Conservation (phyloP, 2,329 filamentous ascomycete genomes). For the Aspergillus aculeatinus region DNA sequence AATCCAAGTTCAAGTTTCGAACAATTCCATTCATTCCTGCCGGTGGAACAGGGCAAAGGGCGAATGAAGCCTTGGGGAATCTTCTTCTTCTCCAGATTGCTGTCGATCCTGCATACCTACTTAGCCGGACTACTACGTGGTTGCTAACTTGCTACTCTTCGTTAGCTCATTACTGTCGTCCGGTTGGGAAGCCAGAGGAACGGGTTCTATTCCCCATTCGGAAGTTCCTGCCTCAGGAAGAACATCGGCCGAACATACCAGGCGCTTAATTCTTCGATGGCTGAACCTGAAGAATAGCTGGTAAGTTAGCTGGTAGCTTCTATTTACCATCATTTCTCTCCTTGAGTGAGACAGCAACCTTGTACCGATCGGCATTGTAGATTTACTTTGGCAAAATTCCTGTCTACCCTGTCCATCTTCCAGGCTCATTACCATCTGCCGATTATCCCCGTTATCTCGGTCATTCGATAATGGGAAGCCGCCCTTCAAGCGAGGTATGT, state of each 20-base stretch:
- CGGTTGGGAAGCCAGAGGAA: conserved; percentile 9
- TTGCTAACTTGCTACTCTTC: neutral
- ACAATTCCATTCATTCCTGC: neutral
- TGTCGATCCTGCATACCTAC: neutral
- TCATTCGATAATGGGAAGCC: neutral
- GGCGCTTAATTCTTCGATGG: neutral
- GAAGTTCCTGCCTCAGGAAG: conserved; percentile 5
- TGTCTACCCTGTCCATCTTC: neutral
- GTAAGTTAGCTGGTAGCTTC: neutral
- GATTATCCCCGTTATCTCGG: neutral
- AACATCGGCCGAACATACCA: conserved; percentile 9
- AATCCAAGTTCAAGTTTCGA: neutral
- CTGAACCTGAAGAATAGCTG: neutral
- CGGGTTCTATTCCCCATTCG: conserved; percentile 6
- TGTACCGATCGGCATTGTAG: neutral
- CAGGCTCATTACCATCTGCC: neutral
- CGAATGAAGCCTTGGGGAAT: neutral
- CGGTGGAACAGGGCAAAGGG: neutral
- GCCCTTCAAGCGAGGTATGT: neutral
- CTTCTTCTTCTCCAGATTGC: neutral
- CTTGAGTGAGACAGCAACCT: neutral
- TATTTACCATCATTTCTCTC: neutral
- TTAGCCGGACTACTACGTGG: neutral
- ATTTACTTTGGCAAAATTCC: neutral
- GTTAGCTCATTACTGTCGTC: neutral